Evolutionary conservation across 1,284 basidiomycete species (phyloP).

Genomic region (Marasmius sp.): DNA sequence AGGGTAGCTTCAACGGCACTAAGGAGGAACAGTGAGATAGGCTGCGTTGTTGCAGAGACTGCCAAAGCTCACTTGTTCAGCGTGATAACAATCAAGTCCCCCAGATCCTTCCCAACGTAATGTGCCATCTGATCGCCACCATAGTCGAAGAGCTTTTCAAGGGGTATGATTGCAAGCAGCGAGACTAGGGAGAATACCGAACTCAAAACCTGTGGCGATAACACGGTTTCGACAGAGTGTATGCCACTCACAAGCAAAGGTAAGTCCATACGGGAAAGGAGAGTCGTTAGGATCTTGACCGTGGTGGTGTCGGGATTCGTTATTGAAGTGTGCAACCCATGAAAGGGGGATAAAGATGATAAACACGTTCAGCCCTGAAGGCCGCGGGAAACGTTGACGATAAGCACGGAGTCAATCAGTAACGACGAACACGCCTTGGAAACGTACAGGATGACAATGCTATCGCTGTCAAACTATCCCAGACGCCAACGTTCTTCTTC

Average conservation of each 20-base stretch:
- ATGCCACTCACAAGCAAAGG: conserved; percentile 37
- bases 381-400: background rate
- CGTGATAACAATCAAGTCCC: conserved; percentile 57
- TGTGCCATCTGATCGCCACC: conserved; percentile 61
- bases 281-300: conserved; percentile 13
- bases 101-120: conserved; percentile 47
- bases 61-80: conserved; percentile 54
- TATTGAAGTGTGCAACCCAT: conserved; percentile 56
- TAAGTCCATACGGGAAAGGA: conserved; percentile 25
- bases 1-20: conserved; percentile 64
- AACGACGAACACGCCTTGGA: background rate
- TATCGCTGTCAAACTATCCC: conserved; percentile 46
- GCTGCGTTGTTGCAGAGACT: background rate
- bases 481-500: conserved; percentile 43
- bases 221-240: background rate
- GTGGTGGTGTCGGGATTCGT: conserved; percentile 8
- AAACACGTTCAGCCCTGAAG: conserved; percentile 56
- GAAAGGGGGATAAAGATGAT: conserved; percentile 61
- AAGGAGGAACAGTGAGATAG: background rate
- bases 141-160: conserved; percentile 59
- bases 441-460: conserved; percentile 52
- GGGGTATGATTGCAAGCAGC: conserved; percentile 54
- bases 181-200: conserved; percentile 37
- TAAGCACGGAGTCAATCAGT: background rate
- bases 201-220: conserved; percentile 10